A percentile compares a stretch with the other conserved stretches of the same genome.
Evolutionary conservation across 2,329 filamentous ascomycete species (phyloP).

Genomic region (Fusarium avenaceum): DNA sequence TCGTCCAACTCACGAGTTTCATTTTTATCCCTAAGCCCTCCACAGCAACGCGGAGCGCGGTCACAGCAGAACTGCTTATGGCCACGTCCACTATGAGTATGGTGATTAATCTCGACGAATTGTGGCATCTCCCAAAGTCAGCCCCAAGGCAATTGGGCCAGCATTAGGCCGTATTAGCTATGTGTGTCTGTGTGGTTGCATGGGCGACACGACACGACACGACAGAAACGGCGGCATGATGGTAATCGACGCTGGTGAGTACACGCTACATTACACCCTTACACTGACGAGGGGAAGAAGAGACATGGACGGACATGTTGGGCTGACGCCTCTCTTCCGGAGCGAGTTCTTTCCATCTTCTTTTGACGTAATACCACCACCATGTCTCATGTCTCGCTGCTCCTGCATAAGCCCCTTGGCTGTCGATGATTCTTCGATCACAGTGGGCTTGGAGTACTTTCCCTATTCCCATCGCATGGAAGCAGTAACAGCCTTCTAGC

Average conservation of each 20-base stretch:
- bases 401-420: slow-evolving; percentile 24
- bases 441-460: not conserved
- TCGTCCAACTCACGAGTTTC: not conserved
- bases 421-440: slow-evolving; percentile 31
- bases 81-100: not conserved
- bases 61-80: not conserved
- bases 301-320: not conserved
- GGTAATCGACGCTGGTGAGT: slow-evolving; percentile 36
- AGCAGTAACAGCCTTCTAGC: slow-evolving; percentile 46
- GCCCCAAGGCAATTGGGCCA: slow-evolving; percentile 3
- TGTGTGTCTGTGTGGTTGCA: slow-evolving; percentile 41
- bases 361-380: slow-evolving; percentile 34
- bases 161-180: slow-evolving; percentile 20
- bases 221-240: slow-evolving; percentile 32
- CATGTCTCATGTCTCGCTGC: slow-evolving; percentile 25
- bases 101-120: slow-evolving; percentile 12
- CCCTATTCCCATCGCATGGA: slow-evolving; percentile 16
- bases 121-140: slow-evolving; percentile 12
- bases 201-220: slow-evolving; percentile 2
- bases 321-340: slow-evolving; percentile 14
- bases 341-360: slow-evolving; percentile 25
- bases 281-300: not conserved
- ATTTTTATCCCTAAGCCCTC: not conserved
- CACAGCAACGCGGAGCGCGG: not conserved
- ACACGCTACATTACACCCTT: slow-evolving; percentile 43